These are phyloP conservation scores for Rhodotorula paludigena DNA, from an alignment of 768 basidiomycete genomes.

Conservation along the genomic window DNA sequence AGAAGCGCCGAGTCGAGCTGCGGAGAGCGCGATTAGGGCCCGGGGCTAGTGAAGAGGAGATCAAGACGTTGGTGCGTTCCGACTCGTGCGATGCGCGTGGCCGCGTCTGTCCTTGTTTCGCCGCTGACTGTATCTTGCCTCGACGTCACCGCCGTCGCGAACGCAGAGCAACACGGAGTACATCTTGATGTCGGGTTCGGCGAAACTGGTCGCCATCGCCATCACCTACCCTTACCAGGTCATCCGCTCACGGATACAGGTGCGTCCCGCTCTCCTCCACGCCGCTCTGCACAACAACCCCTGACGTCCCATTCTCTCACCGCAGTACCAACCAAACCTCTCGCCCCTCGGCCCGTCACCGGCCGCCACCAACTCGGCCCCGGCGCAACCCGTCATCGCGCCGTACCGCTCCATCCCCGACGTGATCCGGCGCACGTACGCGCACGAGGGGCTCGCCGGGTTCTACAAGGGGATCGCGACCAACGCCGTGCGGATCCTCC, in stretches of 20 bases:
- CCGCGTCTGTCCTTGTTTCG: not conserved
- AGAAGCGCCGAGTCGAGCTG: constrained; percentile 65
- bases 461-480: constrained; percentile 95
- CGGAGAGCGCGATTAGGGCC: constrained; percentile 18
- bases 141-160: not conserved
- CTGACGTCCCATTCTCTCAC: not conserved
- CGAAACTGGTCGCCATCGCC: constrained; percentile 76
- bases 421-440: constrained; percentile 74
- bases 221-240: constrained; percentile 97
- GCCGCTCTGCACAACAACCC: not conserved
- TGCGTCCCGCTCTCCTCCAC: constrained; percentile 46
- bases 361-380: not conserved
- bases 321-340: constrained; percentile 31
- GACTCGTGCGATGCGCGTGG: too few species aligned
- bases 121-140: too few species aligned
- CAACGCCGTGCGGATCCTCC: constrained; percentile 87
- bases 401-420: constrained; percentile 74
- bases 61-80: constrained; percentile 75
- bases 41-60: constrained; percentile 55
- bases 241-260: constrained; percentile 86
- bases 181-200: constrained; percentile 82
- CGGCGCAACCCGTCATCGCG: constrained; percentile 55
- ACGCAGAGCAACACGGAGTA: constrained; percentile 81
- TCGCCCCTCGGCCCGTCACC: not conserved
- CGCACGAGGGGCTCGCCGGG: constrained; percentile 69